Conservation (phyloP, 495 filamentous ascomycete species). For the Aspergillus heteromorphus region DNA sequence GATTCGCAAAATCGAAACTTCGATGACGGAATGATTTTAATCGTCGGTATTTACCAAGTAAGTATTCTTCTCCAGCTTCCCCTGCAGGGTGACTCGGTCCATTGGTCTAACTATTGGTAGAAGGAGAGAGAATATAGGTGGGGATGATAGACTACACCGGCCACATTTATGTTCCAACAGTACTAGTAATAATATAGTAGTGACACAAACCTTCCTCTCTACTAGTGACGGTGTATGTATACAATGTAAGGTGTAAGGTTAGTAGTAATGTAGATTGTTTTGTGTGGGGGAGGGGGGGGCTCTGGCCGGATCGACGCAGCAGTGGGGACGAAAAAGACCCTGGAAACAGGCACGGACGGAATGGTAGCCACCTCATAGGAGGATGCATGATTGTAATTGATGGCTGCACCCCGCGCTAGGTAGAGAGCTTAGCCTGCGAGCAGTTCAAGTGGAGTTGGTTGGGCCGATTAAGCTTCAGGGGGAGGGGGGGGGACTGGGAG, state of each 20-base stretch:
- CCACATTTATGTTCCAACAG: no score
- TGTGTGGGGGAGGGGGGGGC: no score
- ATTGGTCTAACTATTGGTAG: no score
- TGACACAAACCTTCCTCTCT: not conserved
- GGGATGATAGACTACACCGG: no score
- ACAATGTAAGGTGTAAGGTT: no score
- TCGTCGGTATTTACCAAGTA: not conserved
- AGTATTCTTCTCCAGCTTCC: no score
- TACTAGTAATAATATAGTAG: not conserved
- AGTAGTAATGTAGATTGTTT: no score
- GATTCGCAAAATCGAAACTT: slow-evolving; percentile 48
- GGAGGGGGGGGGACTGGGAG: not conserved
- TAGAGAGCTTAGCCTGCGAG: slow-evolving; percentile 1
- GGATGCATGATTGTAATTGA: no score
- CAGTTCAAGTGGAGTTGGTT: slow-evolving; percentile 4
- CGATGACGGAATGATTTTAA: slow-evolving; percentile 21
- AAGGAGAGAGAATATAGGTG: no score
- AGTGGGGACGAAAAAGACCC: not conserved
- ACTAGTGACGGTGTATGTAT: no score
- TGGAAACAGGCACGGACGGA: not conserved
- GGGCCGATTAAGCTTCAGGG: not conserved
- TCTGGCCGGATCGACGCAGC: not conserved
- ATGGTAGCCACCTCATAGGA: not conserved
- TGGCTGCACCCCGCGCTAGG: not conserved
- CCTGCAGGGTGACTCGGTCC: no score